phyloP scores from a whole-genome alignment of 768 basidiomycete genomes.

The Serendipita sp. region DNA sequence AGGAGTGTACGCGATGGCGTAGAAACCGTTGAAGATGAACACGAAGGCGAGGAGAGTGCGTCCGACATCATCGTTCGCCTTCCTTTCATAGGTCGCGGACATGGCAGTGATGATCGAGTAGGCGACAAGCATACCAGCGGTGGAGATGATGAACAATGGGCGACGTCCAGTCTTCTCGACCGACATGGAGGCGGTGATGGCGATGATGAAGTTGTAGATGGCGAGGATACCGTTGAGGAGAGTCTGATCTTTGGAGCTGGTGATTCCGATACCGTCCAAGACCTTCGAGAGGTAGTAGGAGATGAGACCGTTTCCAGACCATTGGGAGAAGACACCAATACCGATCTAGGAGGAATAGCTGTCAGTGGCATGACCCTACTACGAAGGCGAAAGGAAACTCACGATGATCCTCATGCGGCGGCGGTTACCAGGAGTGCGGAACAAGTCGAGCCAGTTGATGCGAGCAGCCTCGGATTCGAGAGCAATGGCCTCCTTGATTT shows the following conservation, averaged over 20 bases:
- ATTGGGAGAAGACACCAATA: constrained; percentile 71
- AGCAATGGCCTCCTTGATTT: constrained; percentile 59
- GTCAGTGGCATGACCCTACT: neutral
- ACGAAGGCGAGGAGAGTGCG: constrained; percentile 71
- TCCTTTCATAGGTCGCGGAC: constrained; percentile 26
- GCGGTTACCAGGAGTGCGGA: constrained; percentile 53
- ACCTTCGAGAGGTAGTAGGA: constrained; percentile 71
- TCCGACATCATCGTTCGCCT: constrained; percentile 12
- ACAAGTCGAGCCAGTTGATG: constrained; percentile 54
- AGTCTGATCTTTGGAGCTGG: constrained; percentile 29
- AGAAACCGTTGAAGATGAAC: constrained; percentile 55
- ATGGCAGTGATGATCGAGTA: constrained; percentile 32
- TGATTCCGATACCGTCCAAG: constrained; percentile 28
- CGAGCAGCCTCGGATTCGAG: constrained; percentile 44
- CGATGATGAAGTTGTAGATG: constrained; percentile 63
- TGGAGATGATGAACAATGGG: constrained; percentile 34
- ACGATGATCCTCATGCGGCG: constrained; percentile 60
- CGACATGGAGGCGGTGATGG: constrained; percentile 38
- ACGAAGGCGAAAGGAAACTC: constrained; percentile 3
- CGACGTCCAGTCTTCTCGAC: constrained; percentile 57
- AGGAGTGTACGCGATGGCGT: constrained; percentile 63
- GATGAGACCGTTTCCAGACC: constrained; percentile 72
- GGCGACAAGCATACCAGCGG: constrained; percentile 43
- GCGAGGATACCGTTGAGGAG: constrained; percentile 78
- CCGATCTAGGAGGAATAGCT: constrained; percentile 24